Percentiles rank a stretch among this genome's conserved stretches.
Conservation (phyloP, 2,329 filamentous ascomycete species). For the Epichloe amarillans region DNA sequence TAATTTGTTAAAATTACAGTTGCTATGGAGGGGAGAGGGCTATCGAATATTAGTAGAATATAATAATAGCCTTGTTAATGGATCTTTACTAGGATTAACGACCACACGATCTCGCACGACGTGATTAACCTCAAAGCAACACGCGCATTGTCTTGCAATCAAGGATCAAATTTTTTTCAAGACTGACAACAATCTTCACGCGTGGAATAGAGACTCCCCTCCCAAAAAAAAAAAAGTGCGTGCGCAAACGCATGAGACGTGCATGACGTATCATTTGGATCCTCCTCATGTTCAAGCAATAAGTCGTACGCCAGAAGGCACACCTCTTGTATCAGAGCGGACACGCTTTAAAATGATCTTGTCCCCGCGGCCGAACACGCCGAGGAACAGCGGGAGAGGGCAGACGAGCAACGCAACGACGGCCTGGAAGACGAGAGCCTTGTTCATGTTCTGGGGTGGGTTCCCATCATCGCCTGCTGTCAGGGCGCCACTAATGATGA, state of each 20-base stretch:
- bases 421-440: constrained; percentile 66
- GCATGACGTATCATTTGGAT: no score
- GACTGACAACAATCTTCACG: no score
- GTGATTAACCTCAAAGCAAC: no score
- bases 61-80: no score
- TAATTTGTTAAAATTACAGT: neutral
- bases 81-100: no score
- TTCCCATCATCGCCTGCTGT: constrained; percentile 35
- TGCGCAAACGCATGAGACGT: no score
- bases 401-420: constrained; percentile 52
- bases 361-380: constrained; percentile 50
- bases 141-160: no score
- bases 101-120: no score
- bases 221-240: neutral
- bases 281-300: neutral
- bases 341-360: constrained; percentile 38
- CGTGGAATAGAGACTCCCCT: no score
- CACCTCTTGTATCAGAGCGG: constrained; percentile 24
- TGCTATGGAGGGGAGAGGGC: no score
- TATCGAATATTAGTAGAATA: no score
- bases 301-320: neutral
- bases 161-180: no score
- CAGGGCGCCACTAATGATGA: constrained; percentile 69
- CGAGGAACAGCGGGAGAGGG: constrained; percentile 55
- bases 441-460: constrained; percentile 60